Base-by-base conservation (phyloP, 2,329 filamentous ascomycete genomes). In the Pezicula neosporulosa region DNA sequence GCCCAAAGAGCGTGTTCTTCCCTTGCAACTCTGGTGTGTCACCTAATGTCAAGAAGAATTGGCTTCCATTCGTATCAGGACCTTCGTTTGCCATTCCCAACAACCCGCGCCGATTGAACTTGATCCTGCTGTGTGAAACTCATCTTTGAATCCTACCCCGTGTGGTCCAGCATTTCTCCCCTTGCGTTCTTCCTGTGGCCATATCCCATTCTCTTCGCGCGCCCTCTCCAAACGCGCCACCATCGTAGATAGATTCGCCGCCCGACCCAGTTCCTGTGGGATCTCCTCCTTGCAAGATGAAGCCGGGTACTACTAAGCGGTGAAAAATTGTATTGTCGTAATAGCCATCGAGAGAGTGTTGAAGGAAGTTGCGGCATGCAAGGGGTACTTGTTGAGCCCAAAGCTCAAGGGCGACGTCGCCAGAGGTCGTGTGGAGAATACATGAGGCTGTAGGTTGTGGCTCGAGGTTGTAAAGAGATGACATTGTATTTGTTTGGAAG, bases 71-170 rank as follows among this genome's bases (percentile, higher is more conserved):
- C 49, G 89, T 89, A 63, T 92, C 54, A 28, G 81, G 80, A 43
- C 91, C 86, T 55, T 89, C 87, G 69, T 97, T 97, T 27, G 94
- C 94, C 91, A 97, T 97, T n/a, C 89, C 94, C 61, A 99, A 72
- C 61, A 97, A 72, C 0, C 94, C 94, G 54, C 94, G 80, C 44
- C 94, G 80, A 63, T 95, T 97, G 76, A 94, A 97, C 69, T 95
- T 95, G 59, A 99, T 76, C 30, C 94, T 81, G 61, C 87, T 90
- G 70, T 90, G 70, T 97, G 93, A 59, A 97, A 87, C 68, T 99
- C 94, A 73, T 97, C 93, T 58, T 77, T 83, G 66, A 86, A 86
- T 55, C 81, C 79, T 28, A 85, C 72, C 21, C 83, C 83, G 33
- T 73, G 75, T 12, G 73, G 69, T 0, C 83, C 83, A 6, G 81